Base-by-base conservation (phyloP, 2,329 filamentous ascomycete genomes). In the Penicillium oxalicum region DNA sequence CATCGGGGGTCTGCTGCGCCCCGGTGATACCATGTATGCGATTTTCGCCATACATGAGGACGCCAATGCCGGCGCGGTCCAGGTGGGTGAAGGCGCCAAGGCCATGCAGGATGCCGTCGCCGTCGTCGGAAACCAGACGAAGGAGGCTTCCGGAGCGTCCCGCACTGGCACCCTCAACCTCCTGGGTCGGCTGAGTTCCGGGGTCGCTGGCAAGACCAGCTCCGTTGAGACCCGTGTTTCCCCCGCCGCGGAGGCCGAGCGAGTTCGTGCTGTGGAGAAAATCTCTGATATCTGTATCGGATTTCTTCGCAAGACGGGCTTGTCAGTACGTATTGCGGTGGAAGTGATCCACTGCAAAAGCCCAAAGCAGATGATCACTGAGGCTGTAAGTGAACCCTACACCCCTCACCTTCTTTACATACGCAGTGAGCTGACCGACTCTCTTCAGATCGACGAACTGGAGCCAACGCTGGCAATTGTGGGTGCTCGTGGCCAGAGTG, bases 311-410 rank as follows among this genome's bases (percentile, higher is more conserved):
- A 95, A 95, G 77, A 98, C 93, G 0, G 82, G 87, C 55, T 75
- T 98, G 50, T 91, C 98, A 67, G 91, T 96, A 42, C 83, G 90
- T 49, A 87, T 96, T 41, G 89, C 95, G 44, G 86, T 98, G 32
- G 93, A 98, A 70, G 91, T 97, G 27, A 86, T 98, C 57, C 93
- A 97, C 71, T 97, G 93, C 83, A 97, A 96, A 77, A 96, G 88
- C 63, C 90, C 93, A 4, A 91, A 93, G 68, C 91, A 96, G 67
- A 79, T 97, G 74, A 90, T 98, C 55, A 95, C 90, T 0, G 93
- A 97, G 74, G 90, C 96, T 58, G 79, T 82, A 63, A 69, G 78
- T 44, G 33, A 44, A 44, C 24, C 27, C 25, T 43, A 40, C 47
- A 8, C 18, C 7, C 35, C 9, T 12, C 9, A 32, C 25, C 50